A percentile compares a stretch with the other conserved stretches of the same genome.
Conservation (phyloP, 176 grass and related monocot genomes). For the Oryza longistaminata region DNA sequence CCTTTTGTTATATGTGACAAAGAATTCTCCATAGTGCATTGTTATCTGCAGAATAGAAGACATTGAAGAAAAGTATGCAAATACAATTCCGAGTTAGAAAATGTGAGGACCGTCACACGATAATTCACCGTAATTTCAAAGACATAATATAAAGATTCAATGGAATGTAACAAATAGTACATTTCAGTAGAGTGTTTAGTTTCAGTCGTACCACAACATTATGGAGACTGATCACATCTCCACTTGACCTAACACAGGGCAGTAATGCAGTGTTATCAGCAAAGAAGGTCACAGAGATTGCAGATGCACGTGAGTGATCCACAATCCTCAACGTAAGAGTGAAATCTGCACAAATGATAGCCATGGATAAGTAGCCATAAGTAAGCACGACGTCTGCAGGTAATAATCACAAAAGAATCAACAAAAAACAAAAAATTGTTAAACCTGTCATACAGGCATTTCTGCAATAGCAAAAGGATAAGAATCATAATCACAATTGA, state of each 20-base stretch:
- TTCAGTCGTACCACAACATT: conserved; percentile 56
- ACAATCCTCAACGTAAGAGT: conserved; percentile 68
- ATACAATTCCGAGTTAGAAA: not conserved
- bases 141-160: not conserved
- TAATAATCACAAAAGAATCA: not conserved
- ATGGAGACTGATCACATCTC: conserved; percentile 85
- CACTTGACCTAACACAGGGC: conserved; percentile 56
- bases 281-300: conserved; percentile 64
- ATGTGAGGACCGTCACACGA: not conserved
- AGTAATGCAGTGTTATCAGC: conserved; percentile 50
- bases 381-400: not conserved
- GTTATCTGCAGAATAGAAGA: conserved; percentile 59
- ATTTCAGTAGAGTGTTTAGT: conserved; percentile 22
- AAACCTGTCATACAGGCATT: not conserved
- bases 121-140: conserved; percentile 8
- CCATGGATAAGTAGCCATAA: not conserved
- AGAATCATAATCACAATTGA: not conserved
- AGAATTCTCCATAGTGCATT: conserved; percentile 52
- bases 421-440: conserved; percentile 15
- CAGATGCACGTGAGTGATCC: conserved; percentile 54
- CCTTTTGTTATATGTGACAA: conserved; percentile 62
- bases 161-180: conserved; percentile 32
- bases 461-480: not conserved
- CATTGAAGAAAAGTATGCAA: conserved; percentile 1
- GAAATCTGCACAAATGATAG: conserved; percentile 51